Base-by-base conservation (phyloP, 2,329 filamentous ascomycete genomes). In the Paraphoma sp. region DNA sequence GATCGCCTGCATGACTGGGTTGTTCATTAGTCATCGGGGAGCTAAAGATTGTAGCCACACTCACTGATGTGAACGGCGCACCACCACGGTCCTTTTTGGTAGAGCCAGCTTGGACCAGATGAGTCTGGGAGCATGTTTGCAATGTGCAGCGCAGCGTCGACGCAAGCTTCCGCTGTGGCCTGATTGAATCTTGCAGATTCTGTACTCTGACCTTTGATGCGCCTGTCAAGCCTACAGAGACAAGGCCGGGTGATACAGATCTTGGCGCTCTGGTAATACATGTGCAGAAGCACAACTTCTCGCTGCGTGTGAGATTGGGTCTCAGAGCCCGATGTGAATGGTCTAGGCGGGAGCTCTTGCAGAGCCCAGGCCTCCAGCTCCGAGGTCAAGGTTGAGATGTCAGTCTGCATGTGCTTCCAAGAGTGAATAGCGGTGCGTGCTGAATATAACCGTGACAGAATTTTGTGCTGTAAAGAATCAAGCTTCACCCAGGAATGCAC, bases 241-340 rank as follows among this genome's bases (percentile, higher is more conserved):
- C 75, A 77, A 8, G 77, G 77, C 7, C 74, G 72, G 14, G 68
- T 74, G 30, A 76, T 73, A 23, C 77, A 68, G 1, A 78, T 71
- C 31, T 65, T 71, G 1, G 69, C 62, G 42, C 69, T 76, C 40
- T 69, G 68, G 45, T 74, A 79, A 14, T 66, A 59, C 14, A 78
- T 64, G n/a, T 54, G 40, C 1, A 71, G 62, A 12, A 67, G 30
- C 2, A 67, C 29, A 4, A 54, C 57, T 33, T 68, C 62, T 11
- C 68, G 63, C 12, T 51, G 29, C 46, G 29, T 45, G 31, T 28
- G 42, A 30, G 30, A 2, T 53, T 23, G 4, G 40, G 9, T 33
- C 36, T 29, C 29, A 40, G 47, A 31, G 23, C 48, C 31, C 6
- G 49, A 17, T 9, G 36, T 59, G 4, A 51, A 31, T 1, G 64